phyloP scores from a whole-genome alignment of 2,329 filamentous ascomycete species.

The Rhynchosporium secalis region DNA sequence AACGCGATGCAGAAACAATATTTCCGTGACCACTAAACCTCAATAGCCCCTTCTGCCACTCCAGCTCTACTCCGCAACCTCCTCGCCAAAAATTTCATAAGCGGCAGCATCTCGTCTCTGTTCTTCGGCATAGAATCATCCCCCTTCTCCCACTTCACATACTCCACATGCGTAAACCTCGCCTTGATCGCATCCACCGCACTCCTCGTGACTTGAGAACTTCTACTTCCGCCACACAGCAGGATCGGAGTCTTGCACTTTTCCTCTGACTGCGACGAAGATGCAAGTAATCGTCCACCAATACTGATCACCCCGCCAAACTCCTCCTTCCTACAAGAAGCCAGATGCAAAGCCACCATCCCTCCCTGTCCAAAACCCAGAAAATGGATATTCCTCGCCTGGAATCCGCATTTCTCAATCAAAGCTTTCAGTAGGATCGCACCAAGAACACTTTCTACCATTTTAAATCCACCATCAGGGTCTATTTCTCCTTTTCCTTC shows the following conservation, averaged over 20 bases:
- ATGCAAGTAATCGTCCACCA: constrained; percentile 58
- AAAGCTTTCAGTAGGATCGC: constrained; percentile 48
- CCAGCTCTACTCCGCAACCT: constrained; percentile 57
- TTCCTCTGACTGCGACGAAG: constrained; percentile 37
- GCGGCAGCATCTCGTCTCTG: constrained; percentile 82
- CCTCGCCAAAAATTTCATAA: constrained; percentile 81
- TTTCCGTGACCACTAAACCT: constrained; percentile 40
- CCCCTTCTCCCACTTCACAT: constrained; percentile 66
- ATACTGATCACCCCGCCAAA: constrained; percentile 62
- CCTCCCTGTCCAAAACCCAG: constrained; percentile 59
- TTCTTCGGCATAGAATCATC: constrained; percentile 82
- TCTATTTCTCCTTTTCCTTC: constrained; percentile 52
- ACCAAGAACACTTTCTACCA: constrained; percentile 44
- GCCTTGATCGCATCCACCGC: constrained; percentile 63
- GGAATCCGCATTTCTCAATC: constrained; percentile 50
- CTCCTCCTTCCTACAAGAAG: constrained; percentile 40
- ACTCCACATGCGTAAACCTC: constrained; percentile 65
- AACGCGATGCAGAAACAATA: constrained; percentile 10
- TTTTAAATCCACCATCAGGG: constrained; percentile 53
- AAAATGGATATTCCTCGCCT: constrained; percentile 50
- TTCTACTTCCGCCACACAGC: constrained; percentile 56
- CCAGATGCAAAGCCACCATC: constrained; percentile 52
- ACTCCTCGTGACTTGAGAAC: constrained; percentile 59
- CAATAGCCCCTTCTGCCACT: constrained; percentile 53
- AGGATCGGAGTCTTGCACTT: constrained; percentile 66